Evolutionary conservation across 306 rosid species (phyloP).

Genomic region (Lathyrus aphaca): DNA sequence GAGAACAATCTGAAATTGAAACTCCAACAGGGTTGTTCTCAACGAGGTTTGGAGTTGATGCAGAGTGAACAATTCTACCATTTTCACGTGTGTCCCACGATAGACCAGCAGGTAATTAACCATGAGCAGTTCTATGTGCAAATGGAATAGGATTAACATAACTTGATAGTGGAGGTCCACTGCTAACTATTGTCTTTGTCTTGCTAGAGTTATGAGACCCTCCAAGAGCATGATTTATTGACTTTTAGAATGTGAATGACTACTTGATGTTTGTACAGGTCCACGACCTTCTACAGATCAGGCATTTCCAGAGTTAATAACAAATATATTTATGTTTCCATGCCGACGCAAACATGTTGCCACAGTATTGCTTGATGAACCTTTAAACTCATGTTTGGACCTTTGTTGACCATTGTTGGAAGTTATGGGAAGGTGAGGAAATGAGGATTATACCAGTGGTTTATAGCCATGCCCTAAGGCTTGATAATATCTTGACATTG

Average conservation of each 20-base stretch:
- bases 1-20: slow-evolving; percentile 76
- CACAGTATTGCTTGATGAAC: no score
- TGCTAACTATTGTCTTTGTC: slow-evolving; percentile 29
- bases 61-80: slow-evolving; percentile 67
- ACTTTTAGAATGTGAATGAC: slow-evolving; percentile 50
- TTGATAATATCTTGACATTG: slow-evolving; percentile 76
- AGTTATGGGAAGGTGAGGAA: no score
- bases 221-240: slow-evolving; percentile 47
- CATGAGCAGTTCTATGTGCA: slow-evolving; percentile 46
- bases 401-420: no score
- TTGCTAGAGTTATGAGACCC: no score
- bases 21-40: slow-evolving; percentile 53
- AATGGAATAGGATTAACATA: slow-evolving; percentile 57
- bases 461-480: slow-evolving; percentile 74
- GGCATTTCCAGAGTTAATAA: slow-evolving; percentile 63
- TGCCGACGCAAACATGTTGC: slow-evolving; percentile 42
- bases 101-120: slow-evolving; percentile 52
- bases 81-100: slow-evolving; percentile 51
- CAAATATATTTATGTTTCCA: slow-evolving; percentile 54
- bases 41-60: slow-evolving; percentile 80
- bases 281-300: slow-evolving; percentile 75
- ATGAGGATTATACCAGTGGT: no score
- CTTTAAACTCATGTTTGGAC: no score
- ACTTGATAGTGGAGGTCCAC: slow-evolving; percentile 44
- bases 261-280: slow-evolving; percentile 48